Evolutionary conservation across 495 filamentous ascomycete species (phyloP), one percentile per base, ranked within the genome.

Genomic region (Talaromyces ruber): DNA sequence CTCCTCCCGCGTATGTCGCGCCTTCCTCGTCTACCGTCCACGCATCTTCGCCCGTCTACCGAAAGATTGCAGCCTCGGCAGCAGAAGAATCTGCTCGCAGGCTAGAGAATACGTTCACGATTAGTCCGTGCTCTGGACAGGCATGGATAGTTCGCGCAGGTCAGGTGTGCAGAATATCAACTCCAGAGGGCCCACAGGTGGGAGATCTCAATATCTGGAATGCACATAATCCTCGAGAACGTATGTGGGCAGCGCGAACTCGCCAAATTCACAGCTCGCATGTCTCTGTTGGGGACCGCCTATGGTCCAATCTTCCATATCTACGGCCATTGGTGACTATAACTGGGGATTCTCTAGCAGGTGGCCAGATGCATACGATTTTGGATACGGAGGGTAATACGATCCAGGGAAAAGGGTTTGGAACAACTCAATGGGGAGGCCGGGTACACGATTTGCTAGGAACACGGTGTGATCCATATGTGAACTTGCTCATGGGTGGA

Each of bases 161-260:
- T 14, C 80, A 82, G 52, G 78, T 93, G 62, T 82, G 89, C 59
- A 84, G 86, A 4, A 78, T 93, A 58, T 87, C 85, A 21, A 92
- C 89, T 0, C 88, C 88, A 1, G 74, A 87, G 51, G 90, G 90
- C 0, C 86, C 90, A 0, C 89, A 92, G 68, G 88, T 91, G 0
- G 90, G 89, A 30, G 90, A 94, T 65, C 77, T 94, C 25, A 94
- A 94, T 68, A 82, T 93, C 66, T 94, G 86, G 86, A 88, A 87
- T 54, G 78, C 78, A 34, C 77, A 87, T 60, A 91, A 93, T 67
- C 89, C 89, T 0, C 81, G 87, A 12, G 89, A 93, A 70, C 81
- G 82, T 28, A 87, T 94, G 72, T 94, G 90, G 90, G 90, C 90
- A 2, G 77, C 83, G 1, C 82, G 90, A 47, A 94, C 90, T 4